Evolutionary conservation across 345 rosid genomes (phyloP), one percentile per base, ranked within the genome.

Genomic region (Melaleuca quinquenervia): DNA sequence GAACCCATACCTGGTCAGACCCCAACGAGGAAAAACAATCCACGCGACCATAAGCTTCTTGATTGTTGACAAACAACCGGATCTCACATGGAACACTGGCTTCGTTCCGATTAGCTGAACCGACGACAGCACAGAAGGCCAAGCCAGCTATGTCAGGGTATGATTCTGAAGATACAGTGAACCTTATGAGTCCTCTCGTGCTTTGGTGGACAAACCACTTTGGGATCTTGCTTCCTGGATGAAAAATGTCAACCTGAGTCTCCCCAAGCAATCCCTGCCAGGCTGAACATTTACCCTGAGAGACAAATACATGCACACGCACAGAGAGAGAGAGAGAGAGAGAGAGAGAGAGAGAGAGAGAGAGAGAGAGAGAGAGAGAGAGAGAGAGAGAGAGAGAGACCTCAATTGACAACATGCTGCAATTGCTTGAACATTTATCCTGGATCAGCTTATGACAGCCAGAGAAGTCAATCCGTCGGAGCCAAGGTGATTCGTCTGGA

Each of bases 211-310:
- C 44, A 20, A 86, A 82, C 52, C 45, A 86, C 41, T 29, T 50
- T 49, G 87, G 84, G 52, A 86, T 29, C 80, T 82, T 54, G 29
- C 84, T 82, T 86, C 87, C 84, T 45, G 84, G 58, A 82, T 80
- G 49, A 20, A 86, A 27, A 55, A 82, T 86, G 56, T 82, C 84
- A 16, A 82, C 21, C 29, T 82, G 84, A 21, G 87, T 3, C 41
- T 86, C 50, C 5, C 82, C 87, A 41, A 41, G 41, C 41, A 41
- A 41, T 41, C 41, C 41, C 41, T 41, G 41, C 41, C 41, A 41
- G 41, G 41, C 41, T 4, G 41, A 41, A 41, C 27, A 26, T 26
- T 56, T 56, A 56, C 29, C 26, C n/a, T 24, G 60, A 26, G 41
- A 41, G 41, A 56, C 29, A 56, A 56, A 56, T 14, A 26, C 12